A percentile compares a stretch with the other conserved stretches of the same genome.
Evolutionary conservation across 2,329 filamentous ascomycete species (phyloP).

Genomic region (Podosphaera fusca): DNA sequence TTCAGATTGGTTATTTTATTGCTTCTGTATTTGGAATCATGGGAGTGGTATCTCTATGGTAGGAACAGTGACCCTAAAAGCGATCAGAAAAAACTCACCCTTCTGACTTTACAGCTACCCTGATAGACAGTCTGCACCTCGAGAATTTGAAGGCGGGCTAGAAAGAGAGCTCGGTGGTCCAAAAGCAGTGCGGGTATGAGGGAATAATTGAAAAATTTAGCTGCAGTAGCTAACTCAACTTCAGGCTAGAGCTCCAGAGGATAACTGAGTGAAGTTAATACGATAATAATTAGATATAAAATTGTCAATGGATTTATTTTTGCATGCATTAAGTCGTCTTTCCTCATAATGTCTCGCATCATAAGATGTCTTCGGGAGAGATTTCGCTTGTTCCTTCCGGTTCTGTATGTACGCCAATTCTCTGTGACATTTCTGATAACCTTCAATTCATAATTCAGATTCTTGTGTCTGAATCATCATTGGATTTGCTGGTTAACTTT

Average conservation of each 20-base stretch:
- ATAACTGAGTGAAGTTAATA: constrained; percentile 15
- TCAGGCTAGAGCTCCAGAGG: constrained; percentile 31
- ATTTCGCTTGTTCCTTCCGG: neutral
- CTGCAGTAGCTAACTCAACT: constrained; percentile 4
- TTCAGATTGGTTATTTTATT: constrained; percentile 47
- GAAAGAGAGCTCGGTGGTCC: constrained; percentile 46
- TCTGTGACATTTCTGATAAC: neutral
- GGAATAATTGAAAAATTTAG: neutral
- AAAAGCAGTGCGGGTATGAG: constrained; percentile 40
- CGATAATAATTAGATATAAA: neutral
- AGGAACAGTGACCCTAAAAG: neutral
- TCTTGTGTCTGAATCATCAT: neutral
- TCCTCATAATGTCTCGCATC: neutral
- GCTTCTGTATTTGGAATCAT: constrained; percentile 36
- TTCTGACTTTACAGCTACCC: constrained; percentile 23
- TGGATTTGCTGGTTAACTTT: neutral
- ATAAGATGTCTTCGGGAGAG: neutral
- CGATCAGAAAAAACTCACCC: neutral
- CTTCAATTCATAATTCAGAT: neutral
- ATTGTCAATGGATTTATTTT: neutral
- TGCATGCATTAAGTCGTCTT: neutral
- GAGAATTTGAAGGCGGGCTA: constrained; percentile 49
- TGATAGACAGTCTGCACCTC: constrained; percentile 44
- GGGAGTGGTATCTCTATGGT: constrained; percentile 43
- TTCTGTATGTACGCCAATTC: neutral